Percentiles rank a stretch among this genome's conserved stretches.
phyloP scores from a whole-genome alignment of 2,329 filamentous ascomycete genomes.

The Helicocarpus griseus region DNA sequence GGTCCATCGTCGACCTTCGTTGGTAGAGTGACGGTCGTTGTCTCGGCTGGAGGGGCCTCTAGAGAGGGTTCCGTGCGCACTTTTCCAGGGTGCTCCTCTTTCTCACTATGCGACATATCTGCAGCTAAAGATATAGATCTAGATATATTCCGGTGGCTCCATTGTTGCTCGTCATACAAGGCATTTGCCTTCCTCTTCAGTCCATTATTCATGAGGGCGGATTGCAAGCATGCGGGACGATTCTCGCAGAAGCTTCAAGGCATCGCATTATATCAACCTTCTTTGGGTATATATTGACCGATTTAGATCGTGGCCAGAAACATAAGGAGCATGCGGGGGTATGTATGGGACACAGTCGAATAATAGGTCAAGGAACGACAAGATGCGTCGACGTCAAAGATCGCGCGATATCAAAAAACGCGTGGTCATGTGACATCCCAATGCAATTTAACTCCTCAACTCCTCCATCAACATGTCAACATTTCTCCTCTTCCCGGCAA shows the following conservation, averaged over 20 bases:
- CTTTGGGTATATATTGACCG: background rate
- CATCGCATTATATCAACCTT: background rate
- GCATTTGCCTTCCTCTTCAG: constrained; percentile 11
- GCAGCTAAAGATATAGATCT: background rate
- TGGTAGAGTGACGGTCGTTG: background rate
- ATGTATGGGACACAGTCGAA: background rate
- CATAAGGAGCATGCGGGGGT: background rate
- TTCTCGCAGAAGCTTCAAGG: background rate
- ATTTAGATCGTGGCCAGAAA: background rate
- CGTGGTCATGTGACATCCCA: background rate
- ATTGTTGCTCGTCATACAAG: background rate
- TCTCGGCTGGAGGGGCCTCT: background rate
- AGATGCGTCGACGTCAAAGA: background rate
- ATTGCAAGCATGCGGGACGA: background rate
- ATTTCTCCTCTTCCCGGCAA: background rate
- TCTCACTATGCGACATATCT: too few species aligned
- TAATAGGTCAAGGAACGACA: too few species aligned
- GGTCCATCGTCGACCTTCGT: constrained; percentile 7
- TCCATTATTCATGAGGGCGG: background rate
- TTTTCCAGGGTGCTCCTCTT: background rate
- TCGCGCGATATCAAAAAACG: background rate
- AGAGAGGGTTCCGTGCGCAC: background rate
- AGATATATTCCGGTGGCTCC: background rate
- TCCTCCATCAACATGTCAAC: too few species aligned
- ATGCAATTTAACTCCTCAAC: too few species aligned